These are phyloP conservation scores for Usnea hakonensis DNA, from an alignment of 495 filamentous ascomycete species.

Conservation along the genomic window DNA sequence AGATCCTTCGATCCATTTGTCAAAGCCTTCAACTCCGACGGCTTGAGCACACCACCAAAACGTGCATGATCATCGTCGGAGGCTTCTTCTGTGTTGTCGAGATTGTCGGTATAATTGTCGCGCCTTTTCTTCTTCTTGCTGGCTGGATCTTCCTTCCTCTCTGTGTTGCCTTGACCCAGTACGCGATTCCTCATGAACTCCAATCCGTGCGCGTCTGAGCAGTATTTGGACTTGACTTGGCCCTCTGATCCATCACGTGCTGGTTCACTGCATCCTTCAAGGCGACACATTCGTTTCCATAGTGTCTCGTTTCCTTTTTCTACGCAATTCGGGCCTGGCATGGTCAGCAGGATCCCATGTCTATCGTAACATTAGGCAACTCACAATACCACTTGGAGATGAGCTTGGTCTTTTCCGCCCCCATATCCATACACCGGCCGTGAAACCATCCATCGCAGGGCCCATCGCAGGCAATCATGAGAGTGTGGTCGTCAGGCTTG, in stretches of 20 bases:
- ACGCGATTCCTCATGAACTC: conserved; percentile 47
- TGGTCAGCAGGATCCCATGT: neutral
- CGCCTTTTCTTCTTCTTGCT: conserved; percentile 12
- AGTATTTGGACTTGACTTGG: conserved; percentile 56
- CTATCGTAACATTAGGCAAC: conserved; percentile 14
- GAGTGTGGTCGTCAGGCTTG: conserved; percentile 61
- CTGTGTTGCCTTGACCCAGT: conserved; percentile 17
- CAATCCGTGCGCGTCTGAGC: conserved; percentile 55
- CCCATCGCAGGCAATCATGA: conserved; percentile 71
- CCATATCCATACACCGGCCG: conserved; percentile 58
- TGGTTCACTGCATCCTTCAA: conserved; percentile 52
- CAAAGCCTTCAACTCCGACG: conserved; percentile 50
- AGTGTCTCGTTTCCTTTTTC: conserved; percentile 48
- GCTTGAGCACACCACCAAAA: conserved; percentile 48
- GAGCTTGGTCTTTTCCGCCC: conserved; percentile 51
- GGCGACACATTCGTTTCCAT: conserved; percentile 64
- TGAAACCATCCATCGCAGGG: conserved; percentile 72
- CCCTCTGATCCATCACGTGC: conserved; percentile 40
- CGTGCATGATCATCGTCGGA: conserved; percentile 28
- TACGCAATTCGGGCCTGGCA: conserved; percentile 51
- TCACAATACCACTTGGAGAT: conserved; percentile 65
- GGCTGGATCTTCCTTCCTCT: conserved; percentile 20
- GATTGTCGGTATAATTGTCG: conserved; percentile 16
- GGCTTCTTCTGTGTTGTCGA: conserved; percentile 17
- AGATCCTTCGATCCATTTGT: conserved; percentile 40